phyloP scores from a whole-genome alignment of 225 moss, liverwort and hornwort genomes.

The Sphagnum tenellum region DNA sequence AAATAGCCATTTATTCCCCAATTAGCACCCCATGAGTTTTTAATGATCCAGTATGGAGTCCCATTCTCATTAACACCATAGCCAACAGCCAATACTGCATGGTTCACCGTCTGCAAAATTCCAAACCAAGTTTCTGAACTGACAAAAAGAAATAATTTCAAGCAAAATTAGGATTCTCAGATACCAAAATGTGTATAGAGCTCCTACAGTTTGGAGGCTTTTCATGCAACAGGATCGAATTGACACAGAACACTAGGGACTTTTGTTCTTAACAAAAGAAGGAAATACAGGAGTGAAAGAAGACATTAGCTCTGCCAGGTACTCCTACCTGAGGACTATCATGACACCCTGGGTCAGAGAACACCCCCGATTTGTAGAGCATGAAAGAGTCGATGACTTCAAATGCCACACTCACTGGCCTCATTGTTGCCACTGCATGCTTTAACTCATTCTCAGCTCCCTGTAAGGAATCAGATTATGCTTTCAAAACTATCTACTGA shows the following conservation, averaged over 20 bases:
- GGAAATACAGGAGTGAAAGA: no score
- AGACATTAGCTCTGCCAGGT: no score
- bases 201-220: no score
- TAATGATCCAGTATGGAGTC: slow-evolving; percentile 84
- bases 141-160: no score
- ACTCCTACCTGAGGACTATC: slow-evolving; percentile 49
- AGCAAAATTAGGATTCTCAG: no score
- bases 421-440: slow-evolving; percentile 75
- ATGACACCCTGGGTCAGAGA: slow-evolving; percentile 46
- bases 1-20: slow-evolving; percentile 91
- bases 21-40: slow-evolving; percentile 83
- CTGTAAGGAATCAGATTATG: slow-evolving; percentile 14
- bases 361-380: slow-evolving; percentile 66
- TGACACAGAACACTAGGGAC: no score
- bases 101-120: slow-evolving; percentile 76
- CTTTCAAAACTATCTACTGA: no score
- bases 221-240: no score
- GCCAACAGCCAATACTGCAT: slow-evolving; percentile 95
- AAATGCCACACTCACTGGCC: slow-evolving; percentile 84
- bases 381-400: slow-evolving; percentile 48
- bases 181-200: no score
- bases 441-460: slow-evolving; percentile 79
- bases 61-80: slow-evolving; percentile 62
- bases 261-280: no score
- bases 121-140: not conserved